Conservation (phyloP, 2,329 filamentous ascomycete species). For the Colletotrichum siamense region DNA sequence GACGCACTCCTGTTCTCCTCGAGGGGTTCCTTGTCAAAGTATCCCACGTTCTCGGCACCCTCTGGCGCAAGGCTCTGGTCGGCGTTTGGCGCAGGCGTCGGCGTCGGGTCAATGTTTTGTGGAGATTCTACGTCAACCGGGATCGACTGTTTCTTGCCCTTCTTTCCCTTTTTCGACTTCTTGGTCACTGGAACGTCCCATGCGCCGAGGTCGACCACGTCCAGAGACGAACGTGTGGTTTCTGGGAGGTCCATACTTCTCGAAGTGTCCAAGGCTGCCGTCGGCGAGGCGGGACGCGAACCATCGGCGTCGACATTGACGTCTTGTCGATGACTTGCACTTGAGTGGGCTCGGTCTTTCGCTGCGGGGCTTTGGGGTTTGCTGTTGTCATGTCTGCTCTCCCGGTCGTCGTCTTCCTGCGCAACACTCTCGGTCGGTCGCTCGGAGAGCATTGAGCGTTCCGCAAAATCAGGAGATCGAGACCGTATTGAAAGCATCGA, state of each 20-base stretch:
- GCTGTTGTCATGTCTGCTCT: background rate
- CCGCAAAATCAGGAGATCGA: background rate
- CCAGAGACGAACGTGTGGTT: background rate
- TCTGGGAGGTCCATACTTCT: background rate
- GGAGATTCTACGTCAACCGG: background rate
- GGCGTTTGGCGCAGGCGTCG: background rate
- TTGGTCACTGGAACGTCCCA: constrained; percentile 9
- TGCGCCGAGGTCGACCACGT: constrained; percentile 1
- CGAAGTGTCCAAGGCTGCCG: background rate
- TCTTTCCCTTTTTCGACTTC: constrained; percentile 29
- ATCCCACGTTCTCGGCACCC: background rate
- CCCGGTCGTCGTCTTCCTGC: background rate
- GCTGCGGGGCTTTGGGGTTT: background rate
- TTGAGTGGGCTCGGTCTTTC: background rate
- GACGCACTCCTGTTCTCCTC: background rate
- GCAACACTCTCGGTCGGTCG: background rate
- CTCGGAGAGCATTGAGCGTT: background rate
- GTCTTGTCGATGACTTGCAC: background rate
- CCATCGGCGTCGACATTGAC: background rate
- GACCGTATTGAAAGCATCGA: background rate
- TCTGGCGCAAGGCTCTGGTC: background rate
- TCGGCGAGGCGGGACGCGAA: background rate
- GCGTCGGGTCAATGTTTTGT: background rate
- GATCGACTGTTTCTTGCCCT: constrained; percentile 30
- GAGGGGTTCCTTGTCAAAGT: background rate